Percentiles rank a stretch among this genome's conserved stretches.
Evolutionary conservation across 495 filamentous ascomycete species (phyloP).

Genomic region (Tuber calosporum): DNA sequence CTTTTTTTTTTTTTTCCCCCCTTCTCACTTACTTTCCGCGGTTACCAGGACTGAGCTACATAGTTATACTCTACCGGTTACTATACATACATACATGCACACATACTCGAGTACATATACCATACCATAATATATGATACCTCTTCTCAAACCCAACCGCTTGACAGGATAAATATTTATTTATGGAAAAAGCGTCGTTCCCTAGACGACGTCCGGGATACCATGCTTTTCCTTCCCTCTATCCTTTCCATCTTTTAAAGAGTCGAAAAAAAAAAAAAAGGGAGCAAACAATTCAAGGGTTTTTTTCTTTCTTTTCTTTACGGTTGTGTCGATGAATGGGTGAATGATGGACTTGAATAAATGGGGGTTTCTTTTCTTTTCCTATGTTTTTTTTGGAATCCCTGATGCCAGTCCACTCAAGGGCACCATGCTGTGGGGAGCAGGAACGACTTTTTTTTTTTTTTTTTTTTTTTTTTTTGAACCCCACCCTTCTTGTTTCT

Average conservation of each 20-base stretch:
- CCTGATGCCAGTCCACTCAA: background rate
- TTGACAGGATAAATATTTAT: background rate
- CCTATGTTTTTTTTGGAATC: conserved; percentile 11
- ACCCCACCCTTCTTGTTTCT: background rate
- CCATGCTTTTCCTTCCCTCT: background rate
- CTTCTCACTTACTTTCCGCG: background rate
- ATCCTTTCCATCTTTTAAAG: conserved; percentile 4
- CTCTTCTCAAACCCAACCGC: background rate
- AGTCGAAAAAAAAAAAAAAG: background rate
- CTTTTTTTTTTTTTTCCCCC: background rate
- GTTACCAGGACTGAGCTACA: background rate
- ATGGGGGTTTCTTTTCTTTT: background rate
- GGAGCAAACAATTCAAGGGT: background rate
- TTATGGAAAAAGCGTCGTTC: background rate
- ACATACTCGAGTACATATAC: background rate
- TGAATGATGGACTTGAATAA: too few relatives aligned
- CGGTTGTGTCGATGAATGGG: background rate
- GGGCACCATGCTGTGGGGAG: background rate
- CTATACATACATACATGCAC: background rate
- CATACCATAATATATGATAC: background rate
- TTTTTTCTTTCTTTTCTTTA: background rate
- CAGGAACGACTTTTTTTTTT: background rate
- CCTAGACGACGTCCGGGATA: background rate
- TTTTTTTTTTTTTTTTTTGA: too few relatives aligned
- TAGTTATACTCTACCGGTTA: too few relatives aligned